Base-by-base conservation (phyloP, 2,329 filamentous ascomycete genomes). In the Davidsoniella neocaledoniae region DNA sequence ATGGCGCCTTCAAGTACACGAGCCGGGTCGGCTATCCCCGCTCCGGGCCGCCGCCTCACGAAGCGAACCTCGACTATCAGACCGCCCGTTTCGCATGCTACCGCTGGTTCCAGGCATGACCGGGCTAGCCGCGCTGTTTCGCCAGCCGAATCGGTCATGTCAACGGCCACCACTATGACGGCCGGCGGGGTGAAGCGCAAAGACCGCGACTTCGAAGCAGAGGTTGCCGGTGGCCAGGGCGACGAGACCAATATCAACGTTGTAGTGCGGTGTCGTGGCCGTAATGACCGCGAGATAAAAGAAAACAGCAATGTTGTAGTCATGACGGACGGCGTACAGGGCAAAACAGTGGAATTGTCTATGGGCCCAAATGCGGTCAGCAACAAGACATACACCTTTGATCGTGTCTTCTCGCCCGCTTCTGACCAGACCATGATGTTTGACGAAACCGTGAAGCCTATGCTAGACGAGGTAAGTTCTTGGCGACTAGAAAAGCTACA, bases 211-310 rank as follows among this genome's bases (percentile, higher is more conserved):
- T 90, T 81, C 60, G 88, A 90, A 42, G 64, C 74, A 5, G 78
- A 84, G 29, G 43, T 55, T 37, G 40, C 38, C 6, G 63, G 71
- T 2, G 73, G 77, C 43, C 65, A 66, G 50, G 74, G 75, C 47
- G 81, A 88, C 58, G 87, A 94, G 64, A 96, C 90, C 6, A 98
- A 95, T 62, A 98, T 98, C 66, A 91, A 93, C 62, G 91, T 98
- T 43, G 88, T 96, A 33, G 93, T 98, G 52, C 77, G 91, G 55
- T 98, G 90, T 67, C 77, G 91, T 57, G 91, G 90, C 4, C 82
- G 91, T 55, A 96, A 85, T 62, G 85, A 94, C 57, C 81, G 90
- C 57, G 91, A 98, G 67, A 80, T 95, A 48, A 76, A 80, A 57
- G 91, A 98, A 64, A 98, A 94, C 65, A 95, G 87, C 62, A 85